Percentiles rank a stretch among this genome's conserved stretches.
These are phyloP conservation scores for Ceratocystis cubensis DNA, from an alignment of 2,329 filamentous ascomycete genomes.

Conservation along the genomic window DNA sequence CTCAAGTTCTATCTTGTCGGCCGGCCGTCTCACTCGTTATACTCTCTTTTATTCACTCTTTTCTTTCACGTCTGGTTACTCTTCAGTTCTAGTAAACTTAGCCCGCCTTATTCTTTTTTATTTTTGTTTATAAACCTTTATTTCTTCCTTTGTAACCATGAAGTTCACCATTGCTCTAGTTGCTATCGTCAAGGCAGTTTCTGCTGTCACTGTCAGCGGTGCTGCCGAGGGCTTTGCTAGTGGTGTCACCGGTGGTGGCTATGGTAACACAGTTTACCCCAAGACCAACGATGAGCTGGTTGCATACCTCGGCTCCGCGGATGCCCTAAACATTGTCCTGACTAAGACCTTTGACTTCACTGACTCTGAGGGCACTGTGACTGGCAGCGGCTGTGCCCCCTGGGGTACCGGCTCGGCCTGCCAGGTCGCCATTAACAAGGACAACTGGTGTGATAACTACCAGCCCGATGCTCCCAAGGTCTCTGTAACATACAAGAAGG, in stretches of 20 bases:
- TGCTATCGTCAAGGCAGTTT: conserved; percentile 25
- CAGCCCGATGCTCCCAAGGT: conserved; percentile 37
- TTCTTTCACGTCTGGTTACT: background rate
- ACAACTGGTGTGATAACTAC: conserved; percentile 48
- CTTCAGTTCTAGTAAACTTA: background rate
- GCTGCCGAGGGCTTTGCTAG: conserved; percentile 34
- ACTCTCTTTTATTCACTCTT: background rate
- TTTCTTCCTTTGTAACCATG: conserved; percentile 18
- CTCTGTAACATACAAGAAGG: conserved; percentile 39
- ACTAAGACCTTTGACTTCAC: conserved; percentile 45
- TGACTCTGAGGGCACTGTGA: conserved; percentile 41
- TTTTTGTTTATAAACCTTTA: background rate
- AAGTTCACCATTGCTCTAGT: conserved; percentile 22
- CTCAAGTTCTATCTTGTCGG: conserved; percentile 1
- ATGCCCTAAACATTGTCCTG: conserved; percentile 45
- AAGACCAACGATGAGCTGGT: conserved; percentile 43
- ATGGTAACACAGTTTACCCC: conserved; percentile 41
- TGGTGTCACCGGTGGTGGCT: conserved; percentile 49
- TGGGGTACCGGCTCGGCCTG: conserved; percentile 41
- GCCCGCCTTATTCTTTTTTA: background rate
- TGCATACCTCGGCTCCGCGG: conserved; percentile 43
- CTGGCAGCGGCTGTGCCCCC: conserved; percentile 44
- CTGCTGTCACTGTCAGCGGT: conserved; percentile 27
- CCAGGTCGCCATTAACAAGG: conserved; percentile 48
- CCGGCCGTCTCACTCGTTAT: conserved; percentile 5